These are phyloP conservation scores for Phtheirospermum japonicum DNA, from an alignment of 257 asterid species.

Conservation along the genomic window DNA sequence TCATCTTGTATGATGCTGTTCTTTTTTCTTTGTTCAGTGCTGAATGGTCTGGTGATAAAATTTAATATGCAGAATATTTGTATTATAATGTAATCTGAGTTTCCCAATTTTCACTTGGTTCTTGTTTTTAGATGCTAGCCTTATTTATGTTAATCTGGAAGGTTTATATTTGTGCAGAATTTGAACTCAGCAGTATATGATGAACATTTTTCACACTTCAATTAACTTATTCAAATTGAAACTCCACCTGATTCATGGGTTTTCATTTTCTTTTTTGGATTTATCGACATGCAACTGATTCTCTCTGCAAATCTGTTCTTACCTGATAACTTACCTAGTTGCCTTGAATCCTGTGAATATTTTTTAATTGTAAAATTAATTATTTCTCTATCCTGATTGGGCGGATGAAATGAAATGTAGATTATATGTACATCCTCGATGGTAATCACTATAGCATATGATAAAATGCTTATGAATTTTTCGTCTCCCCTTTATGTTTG, in stretches of 20 bases:
- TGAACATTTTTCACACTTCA: background rate
- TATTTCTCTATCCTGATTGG: background rate
- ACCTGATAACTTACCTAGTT: background rate
- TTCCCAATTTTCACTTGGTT: background rate
- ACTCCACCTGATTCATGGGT: background rate
- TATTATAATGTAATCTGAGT: background rate
- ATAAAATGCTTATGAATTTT: background rate
- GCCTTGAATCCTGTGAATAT: background rate
- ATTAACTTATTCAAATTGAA: background rate
- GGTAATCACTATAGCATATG: conserved; percentile 1
- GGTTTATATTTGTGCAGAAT: background rate
- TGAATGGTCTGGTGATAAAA: background rate
- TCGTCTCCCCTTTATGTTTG: background rate
- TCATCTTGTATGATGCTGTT: background rate
- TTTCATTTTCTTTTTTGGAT: background rate
- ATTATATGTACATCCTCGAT: background rate
- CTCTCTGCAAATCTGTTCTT: no score
- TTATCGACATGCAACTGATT: background rate
- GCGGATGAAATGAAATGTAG: background rate
- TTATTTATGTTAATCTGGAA: conserved; percentile 11
- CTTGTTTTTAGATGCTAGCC: background rate
- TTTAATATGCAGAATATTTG: background rate
- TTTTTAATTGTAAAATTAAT: no score
- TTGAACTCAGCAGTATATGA: background rate
- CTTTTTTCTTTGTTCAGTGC: background rate